Evolutionary conservation across 495 filamentous ascomycete genomes (phyloP).

Genomic region (Trichoderma reesei): DNA sequence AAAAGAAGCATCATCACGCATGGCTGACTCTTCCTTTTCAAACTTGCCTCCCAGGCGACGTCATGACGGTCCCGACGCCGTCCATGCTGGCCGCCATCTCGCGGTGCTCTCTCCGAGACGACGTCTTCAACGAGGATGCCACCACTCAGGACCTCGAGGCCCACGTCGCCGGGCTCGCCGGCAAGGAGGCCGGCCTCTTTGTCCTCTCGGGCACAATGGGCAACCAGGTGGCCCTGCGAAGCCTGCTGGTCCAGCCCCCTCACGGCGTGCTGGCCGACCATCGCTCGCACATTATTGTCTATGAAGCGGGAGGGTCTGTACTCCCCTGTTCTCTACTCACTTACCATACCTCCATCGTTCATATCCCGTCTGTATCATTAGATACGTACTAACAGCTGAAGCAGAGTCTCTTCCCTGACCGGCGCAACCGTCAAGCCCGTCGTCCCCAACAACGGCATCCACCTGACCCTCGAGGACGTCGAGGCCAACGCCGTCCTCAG

Average conservation of each 20-base stretch:
- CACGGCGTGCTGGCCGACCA: slow-evolving; percentile 61
- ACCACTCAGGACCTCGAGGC: slow-evolving; percentile 65
- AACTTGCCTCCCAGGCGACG: slow-evolving; percentile 40
- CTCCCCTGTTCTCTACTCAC: neutral
- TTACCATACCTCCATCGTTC: neutral
- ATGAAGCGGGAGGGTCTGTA: slow-evolving; percentile 60
- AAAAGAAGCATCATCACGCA: neutral
- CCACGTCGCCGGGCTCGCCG: slow-evolving; percentile 58
- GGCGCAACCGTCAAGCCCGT: slow-evolving; percentile 51
- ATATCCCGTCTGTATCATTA: neutral
- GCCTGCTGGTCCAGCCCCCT: slow-evolving; percentile 59
- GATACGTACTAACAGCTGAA: slow-evolving; percentile 16
- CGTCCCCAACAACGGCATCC: slow-evolving; percentile 51
- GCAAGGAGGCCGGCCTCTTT: slow-evolving; percentile 63
- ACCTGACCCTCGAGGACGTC: slow-evolving; percentile 72
- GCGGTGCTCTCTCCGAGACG: slow-evolving; percentile 57
- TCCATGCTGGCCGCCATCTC: slow-evolving; percentile 66
- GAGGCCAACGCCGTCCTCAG: slow-evolving; percentile 39
- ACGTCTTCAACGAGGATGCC: slow-evolving; percentile 75
- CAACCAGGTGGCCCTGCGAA: slow-evolving; percentile 64
- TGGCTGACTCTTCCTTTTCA: neutral
- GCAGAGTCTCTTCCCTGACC: slow-evolving; percentile 47
- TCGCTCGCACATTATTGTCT: slow-evolving; percentile 54
- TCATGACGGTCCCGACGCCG: slow-evolving; percentile 74
- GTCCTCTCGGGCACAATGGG: slow-evolving; percentile 90